Conservation (phyloP, 495 filamentous ascomycete species). For the Rostrohypoxylon terebratum region DNA sequence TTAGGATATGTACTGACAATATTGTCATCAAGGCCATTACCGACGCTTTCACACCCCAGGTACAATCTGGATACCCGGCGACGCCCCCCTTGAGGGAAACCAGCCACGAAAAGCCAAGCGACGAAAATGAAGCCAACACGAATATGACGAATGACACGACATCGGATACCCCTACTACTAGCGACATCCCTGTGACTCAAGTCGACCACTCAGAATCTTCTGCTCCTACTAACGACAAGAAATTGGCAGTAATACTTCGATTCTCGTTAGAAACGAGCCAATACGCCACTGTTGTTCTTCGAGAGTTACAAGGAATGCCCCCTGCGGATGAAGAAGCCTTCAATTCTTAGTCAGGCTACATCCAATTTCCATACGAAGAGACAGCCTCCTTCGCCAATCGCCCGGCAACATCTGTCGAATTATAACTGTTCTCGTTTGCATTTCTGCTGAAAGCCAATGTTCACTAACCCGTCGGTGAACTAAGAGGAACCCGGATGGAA, state of each 20-base stretch:
- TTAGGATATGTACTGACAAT: conserved; percentile 37
- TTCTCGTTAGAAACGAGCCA: conserved; percentile 86
- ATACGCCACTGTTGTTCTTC: conserved; percentile 93
- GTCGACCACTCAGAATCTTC: background rate
- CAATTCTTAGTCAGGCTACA: background rate
- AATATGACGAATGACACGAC: conserved; percentile 8
- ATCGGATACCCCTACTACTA: conserved; percentile 4
- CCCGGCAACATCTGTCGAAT: background rate
- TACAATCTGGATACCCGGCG: conserved; percentile 5
- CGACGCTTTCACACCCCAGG: conserved; percentile 5
- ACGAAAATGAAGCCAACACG: background rate
- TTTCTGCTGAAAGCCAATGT: background rate
- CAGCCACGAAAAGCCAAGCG: background rate
- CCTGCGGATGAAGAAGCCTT: background rate
- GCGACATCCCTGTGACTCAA: background rate
- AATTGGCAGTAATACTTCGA: conserved; percentile 85
- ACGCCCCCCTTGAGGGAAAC: background rate
- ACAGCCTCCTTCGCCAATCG: background rate
- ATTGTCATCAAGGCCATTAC: conserved; percentile 28
- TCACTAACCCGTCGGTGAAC: background rate
- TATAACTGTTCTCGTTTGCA: background rate
- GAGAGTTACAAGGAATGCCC: conserved; percentile 70
- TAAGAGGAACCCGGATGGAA: background rate
- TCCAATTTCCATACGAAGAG: background rate
- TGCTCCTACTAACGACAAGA: conserved; percentile 53